These are phyloP conservation scores for Mortierella sp. DNA, from an alignment of 371 early-diverging fungal genomes.

Conservation along the genomic window DNA sequence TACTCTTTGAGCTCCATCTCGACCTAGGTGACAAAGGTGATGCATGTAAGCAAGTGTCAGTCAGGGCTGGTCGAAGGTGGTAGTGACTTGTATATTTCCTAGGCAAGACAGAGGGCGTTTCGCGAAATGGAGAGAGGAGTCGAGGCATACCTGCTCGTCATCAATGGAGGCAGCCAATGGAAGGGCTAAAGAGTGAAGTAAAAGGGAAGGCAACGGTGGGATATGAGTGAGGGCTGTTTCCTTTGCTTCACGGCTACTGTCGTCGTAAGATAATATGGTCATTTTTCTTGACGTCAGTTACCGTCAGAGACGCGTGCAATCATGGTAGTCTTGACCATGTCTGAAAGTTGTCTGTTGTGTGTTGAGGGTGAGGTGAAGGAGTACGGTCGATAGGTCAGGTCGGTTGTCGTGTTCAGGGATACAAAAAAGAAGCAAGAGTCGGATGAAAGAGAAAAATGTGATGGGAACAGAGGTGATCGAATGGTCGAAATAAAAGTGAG, in stretches of 20 bases:
- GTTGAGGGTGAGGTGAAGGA: not conserved
- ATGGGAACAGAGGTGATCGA: not conserved
- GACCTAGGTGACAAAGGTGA: conserved; percentile 44
- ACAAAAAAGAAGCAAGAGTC: not conserved
- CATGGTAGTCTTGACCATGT: conserved; percentile 95
- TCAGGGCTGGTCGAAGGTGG: not conserved
- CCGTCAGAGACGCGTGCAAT: conserved; percentile 95
- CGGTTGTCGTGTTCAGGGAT: not conserved
- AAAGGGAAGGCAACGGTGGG: not conserved
- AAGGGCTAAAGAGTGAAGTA: conserved; percentile 62
- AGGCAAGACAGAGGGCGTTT: not conserved
- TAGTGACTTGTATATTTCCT: conserved; percentile 9
- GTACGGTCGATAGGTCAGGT: not conserved
- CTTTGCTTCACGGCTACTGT: not conserved
- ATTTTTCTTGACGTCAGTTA: conserved; percentile 16
- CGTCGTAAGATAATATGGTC: not conserved
- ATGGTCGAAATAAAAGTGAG: not conserved
- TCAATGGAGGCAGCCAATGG: conserved; percentile 98
- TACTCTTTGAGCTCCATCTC: conserved; percentile 90
- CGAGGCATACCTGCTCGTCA: conserved; percentile 88
- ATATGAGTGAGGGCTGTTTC: not conserved
- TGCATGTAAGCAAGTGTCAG: conserved; percentile 20
- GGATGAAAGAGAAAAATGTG: not conserved
- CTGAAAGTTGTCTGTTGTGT: not conserved
- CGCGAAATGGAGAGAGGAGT: not conserved